Percentiles rank a stretch among this genome's conserved stretches.
Conservation (phyloP, 2,329 filamentous ascomycete species). For the Aspergillus ochraceus region DNA sequence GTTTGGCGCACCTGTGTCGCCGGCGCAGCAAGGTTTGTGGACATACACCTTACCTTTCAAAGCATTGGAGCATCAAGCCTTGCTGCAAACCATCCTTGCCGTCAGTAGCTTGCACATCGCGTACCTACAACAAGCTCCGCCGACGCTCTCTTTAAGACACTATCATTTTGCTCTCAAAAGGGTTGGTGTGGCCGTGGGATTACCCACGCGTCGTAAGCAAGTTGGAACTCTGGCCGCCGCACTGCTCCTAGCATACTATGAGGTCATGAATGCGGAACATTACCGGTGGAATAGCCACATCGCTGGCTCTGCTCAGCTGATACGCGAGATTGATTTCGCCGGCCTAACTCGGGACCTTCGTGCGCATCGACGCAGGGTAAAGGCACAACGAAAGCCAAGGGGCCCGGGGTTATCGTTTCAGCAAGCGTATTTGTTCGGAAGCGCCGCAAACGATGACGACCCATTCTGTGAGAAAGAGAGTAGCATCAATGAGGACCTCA, state of each 20-base stretch:
- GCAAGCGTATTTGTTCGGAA: conserved; percentile 29
- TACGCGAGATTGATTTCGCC: conserved; percentile 78
- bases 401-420: conserved; percentile 19
- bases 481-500: conserved; percentile 57
- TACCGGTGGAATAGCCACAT: conserved; percentile 95
- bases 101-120: conserved; percentile 85
- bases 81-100: conserved; percentile 88
- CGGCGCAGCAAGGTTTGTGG: conserved; percentile 60
- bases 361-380: conserved; percentile 57
- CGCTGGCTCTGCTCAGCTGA: conserved; percentile 76
- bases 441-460: conserved; percentile 41
- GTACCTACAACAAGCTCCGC: conserved; percentile 70
- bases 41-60: conserved; percentile 79
- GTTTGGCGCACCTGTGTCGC: conserved; percentile 63
- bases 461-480: conserved; percentile 44
- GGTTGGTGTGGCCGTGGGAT: conserved; percentile 72
- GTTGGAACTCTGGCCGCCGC: conserved; percentile 85
- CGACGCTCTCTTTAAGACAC: conserved; percentile 83
- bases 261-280: conserved; percentile 92
- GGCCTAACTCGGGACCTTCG: conserved; percentile 72
- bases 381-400: conserved; percentile 30
- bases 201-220: conserved; percentile 67
- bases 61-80: conserved; percentile 78
- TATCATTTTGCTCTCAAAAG: conserved; percentile 83
- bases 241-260: conserved; percentile 83